Evolutionary conservation across 495 filamentous ascomycete species (phyloP).

Genomic region (Diplogelasinospora grovesii): DNA sequence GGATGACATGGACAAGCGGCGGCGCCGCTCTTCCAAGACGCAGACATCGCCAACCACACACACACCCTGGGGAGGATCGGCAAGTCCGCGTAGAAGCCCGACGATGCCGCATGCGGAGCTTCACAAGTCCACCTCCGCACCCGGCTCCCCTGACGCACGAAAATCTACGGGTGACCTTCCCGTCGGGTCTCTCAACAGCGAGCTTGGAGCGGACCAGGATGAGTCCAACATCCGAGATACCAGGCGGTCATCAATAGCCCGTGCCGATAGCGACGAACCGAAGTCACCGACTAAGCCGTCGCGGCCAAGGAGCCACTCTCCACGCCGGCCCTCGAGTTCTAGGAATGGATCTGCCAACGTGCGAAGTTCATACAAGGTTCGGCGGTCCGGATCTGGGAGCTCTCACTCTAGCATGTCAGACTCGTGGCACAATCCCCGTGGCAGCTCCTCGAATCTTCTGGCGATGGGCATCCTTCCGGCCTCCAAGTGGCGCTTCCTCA

Average conservation of each 20-base stretch:
- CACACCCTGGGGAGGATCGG: slow-evolving; percentile 53
- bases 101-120: slow-evolving; percentile 50
- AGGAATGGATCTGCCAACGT: slow-evolving; percentile 59
- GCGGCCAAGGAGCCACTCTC: slow-evolving; percentile 70
- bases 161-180: slow-evolving; percentile 38
- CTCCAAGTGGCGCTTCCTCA: slow-evolving; percentile 90
- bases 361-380: slow-evolving; percentile 60
- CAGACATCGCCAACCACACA: slow-evolving; percentile 68
- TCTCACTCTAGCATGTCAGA: slow-evolving; percentile 81
- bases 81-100: slow-evolving; percentile 52
- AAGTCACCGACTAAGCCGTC: slow-evolving; percentile 31
- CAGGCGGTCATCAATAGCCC: slow-evolving; percentile 34
- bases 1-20: slow-evolving; percentile 89
- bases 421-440: slow-evolving; percentile 53
- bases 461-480: slow-evolving; percentile 59
- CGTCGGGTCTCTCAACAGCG: slow-evolving; percentile 39
- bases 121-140: slow-evolving; percentile 52
- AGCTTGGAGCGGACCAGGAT: slow-evolving; percentile 33
- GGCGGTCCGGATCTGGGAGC: slow-evolving; percentile 82
- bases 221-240: slow-evolving; percentile 20
- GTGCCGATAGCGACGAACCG: slow-evolving; percentile 34
- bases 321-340: slow-evolving; percentile 64
- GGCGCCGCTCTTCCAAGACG: slow-evolving; percentile 77
- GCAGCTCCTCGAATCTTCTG: slow-evolving; percentile 68
- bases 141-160: slow-evolving; percentile 57